phyloP scores from a whole-genome alignment of 768 basidiomycete species.

The Gymnopilus dilepis region DNA sequence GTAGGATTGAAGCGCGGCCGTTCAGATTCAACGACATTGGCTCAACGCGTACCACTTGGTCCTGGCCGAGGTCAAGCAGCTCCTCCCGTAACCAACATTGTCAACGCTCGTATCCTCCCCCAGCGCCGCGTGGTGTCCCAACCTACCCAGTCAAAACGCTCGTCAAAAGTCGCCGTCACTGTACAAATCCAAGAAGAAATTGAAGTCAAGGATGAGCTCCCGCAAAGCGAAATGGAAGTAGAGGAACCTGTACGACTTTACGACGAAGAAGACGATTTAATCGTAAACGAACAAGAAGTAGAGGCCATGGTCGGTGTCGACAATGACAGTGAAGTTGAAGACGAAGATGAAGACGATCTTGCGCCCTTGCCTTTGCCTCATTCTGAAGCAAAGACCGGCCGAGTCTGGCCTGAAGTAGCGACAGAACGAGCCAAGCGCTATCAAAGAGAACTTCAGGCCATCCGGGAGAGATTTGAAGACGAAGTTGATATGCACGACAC shows the following conservation, averaged over 20 bases:
- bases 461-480: constrained; percentile 75
- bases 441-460: constrained; percentile 63
- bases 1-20: constrained; percentile 66
- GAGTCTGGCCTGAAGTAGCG: constrained; percentile 77
- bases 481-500: constrained; percentile 79
- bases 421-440: constrained; percentile 65
- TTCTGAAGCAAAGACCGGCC: constrained; percentile 45
- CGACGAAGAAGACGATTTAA: constrained; percentile 48
- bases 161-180: constrained; percentile 47
- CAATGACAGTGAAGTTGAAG: constrained; percentile 51
- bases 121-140: constrained; percentile 35
- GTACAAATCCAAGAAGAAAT: constrained; percentile 49
- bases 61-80: constrained; percentile 55
- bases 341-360: constrained; percentile 39
- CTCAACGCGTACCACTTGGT: constrained; percentile 74
- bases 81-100: constrained; percentile 46
- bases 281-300: constrained; percentile 59
- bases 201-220: constrained; percentile 34
- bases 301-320: constrained; percentile 67
- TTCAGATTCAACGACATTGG: constrained; percentile 64
- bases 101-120: constrained; percentile 41
- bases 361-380: constrained; percentile 29
- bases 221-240: constrained; percentile 67
- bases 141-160: constrained; percentile 38
- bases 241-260: constrained; percentile 46